phyloP scores from a whole-genome alignment of 352 stramenopile genomes.

The Pythium utonaiense region DNA sequence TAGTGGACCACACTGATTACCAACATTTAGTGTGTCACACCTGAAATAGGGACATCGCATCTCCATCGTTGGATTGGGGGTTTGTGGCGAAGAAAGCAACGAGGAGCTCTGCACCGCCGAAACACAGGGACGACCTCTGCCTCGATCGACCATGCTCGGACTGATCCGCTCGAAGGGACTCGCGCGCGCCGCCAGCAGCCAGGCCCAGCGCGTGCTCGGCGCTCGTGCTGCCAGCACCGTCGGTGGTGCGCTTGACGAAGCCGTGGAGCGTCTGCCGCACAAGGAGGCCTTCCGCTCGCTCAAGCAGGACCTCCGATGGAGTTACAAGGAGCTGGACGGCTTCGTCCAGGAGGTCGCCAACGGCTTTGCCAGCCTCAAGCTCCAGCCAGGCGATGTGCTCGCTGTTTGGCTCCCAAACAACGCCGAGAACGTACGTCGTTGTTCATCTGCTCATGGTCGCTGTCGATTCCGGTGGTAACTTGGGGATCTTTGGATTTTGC shows the following conservation, averaged over 20 bases:
- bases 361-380: conserved; percentile 70
- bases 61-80: conserved; percentile 18
- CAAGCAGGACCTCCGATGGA: conserved; percentile 83
- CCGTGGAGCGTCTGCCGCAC: conserved; percentile 73
- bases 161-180: conserved; percentile 62
- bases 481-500: not conserved
- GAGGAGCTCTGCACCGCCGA: conserved; percentile 23
- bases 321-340: conserved; percentile 78
- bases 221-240: conserved; percentile 59
- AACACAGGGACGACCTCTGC: conserved; percentile 7
- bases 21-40: conserved; percentile 18
- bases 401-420: conserved; percentile 85
- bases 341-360: conserved; percentile 75
- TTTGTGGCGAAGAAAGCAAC: conserved; percentile 42
- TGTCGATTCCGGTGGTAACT: conserved; percentile 1
- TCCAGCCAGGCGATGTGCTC: conserved; percentile 69
- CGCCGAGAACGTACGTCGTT: conserved; percentile 56
- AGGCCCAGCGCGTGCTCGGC: conserved; percentile 26
- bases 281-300: conserved; percentile 84
- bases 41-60: conserved; percentile 3
- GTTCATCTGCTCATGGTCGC: not conserved
- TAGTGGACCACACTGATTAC: not conserved
- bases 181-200: conserved; percentile 24
- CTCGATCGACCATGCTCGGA: conserved; percentile 43
- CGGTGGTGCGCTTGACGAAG: conserved; percentile 65